Evolutionary conservation across 345 rosid genomes (phyloP).

Genomic region (Salix arbutifolia): DNA sequence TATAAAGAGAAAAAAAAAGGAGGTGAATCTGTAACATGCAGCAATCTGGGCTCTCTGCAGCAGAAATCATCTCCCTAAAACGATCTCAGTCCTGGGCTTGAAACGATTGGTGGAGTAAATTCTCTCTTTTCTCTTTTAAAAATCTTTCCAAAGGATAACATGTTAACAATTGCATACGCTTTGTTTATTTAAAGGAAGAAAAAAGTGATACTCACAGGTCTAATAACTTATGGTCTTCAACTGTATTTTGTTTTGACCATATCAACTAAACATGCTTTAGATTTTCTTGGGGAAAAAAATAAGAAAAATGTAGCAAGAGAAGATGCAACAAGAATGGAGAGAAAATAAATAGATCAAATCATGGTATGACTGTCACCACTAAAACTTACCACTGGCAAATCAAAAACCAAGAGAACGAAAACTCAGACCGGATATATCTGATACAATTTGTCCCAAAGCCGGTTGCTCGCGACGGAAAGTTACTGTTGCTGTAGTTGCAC

Average conservation of each 20-base stretch:
- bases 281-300: too few relatives aligned
- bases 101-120: background rate
- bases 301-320: background rate
- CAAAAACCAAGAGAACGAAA: background rate
- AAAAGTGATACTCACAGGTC: background rate
- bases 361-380: background rate
- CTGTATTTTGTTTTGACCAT: too few relatives aligned
- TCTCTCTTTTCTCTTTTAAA: background rate
- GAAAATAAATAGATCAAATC: background rate
- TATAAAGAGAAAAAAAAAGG: rapidly evolving
- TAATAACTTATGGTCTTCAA: too few relatives aligned
- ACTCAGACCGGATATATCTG: background rate
- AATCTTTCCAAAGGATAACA: background rate
- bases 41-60: background rate
- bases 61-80: background rate
- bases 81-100: background rate
- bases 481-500: background rate
- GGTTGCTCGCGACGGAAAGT: background rate
- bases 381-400: background rate
- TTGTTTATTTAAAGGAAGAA: background rate
- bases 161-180: background rate
- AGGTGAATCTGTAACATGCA: background rate
- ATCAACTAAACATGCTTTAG: too few relatives aligned
- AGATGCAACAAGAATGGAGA: background rate
- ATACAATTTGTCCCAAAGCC: background rate